Evolutionary conservation across 2,329 filamentous ascomycete genomes (phyloP), one percentile per base, ranked within the genome.

Genomic region (Fusarium cyanostomum): DNA sequence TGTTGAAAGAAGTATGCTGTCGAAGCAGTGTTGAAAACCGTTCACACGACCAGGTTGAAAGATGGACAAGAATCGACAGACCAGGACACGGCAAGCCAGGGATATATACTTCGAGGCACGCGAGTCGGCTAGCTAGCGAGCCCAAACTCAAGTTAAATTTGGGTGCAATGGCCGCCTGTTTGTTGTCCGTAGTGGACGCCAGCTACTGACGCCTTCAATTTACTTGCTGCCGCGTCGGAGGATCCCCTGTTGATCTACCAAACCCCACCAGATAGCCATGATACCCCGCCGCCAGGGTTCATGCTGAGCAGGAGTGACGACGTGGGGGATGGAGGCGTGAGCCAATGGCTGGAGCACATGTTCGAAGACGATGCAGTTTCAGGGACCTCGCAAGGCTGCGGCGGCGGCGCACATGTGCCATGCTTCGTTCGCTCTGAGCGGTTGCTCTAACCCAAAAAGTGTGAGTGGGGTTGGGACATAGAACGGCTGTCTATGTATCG

Each of bases 281-380:
- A 62, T 68, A 65, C 67, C 69, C 69, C 69, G 64, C 69, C 45
- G 52, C 53, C 64, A 64, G 55, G 68, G 59, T 34, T 61, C 37
- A 46, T 27, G 52, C 45, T 53, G 33, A 39, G 16, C 11, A 52
- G 41, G 37, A 56, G 44, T 34, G 33, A 55, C 30, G 26, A 42
- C 21, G 37, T 61, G 31, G 56, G 26, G 41, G 59, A 62, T 55
- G 37, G 45, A 49, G 53, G 68, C 67, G 70, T 73, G 70, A 74
- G 62, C 78, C 78, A 80, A 80, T 80, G 70, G 68, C 74, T 79
- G 71, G 70, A 71, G 73, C 78, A 80, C 78, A 80, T 80, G 77
- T 57, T 64, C 55, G 49, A 63, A 48, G 49, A 61, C 66, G 54
- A 64, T 71, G 64, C 59, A 46, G 64, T 62, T 63, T 63, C 62